Evolutionary conservation across 768 basidiomycete species (phyloP).

Genomic region (Termitomyces sp.): DNA sequence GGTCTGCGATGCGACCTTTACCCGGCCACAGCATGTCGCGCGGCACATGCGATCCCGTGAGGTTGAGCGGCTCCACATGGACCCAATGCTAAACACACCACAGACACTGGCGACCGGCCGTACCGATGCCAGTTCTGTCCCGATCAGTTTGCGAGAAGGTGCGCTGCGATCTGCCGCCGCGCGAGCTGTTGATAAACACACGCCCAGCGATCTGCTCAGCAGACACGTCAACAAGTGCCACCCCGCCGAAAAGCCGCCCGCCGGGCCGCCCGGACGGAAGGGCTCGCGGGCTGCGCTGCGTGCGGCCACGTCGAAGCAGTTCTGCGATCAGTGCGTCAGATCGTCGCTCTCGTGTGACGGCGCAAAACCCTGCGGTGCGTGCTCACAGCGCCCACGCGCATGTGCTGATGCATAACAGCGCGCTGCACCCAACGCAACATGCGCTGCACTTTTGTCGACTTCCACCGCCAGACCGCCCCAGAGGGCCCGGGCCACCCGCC

Average conservation of each 20-base stretch:
- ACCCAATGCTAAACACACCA: conserved; percentile 4
- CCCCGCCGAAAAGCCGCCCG: conserved; percentile 58
- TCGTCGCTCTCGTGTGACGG: conserved; percentile 75
- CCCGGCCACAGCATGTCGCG: conserved; percentile 83
- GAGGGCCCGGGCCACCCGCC: conserved; percentile 72
- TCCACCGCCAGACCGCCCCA: conserved; percentile 78
- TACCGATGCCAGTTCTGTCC: conserved; percentile 86
- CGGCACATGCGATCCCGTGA: conserved; percentile 63
- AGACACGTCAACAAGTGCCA: conserved; percentile 86
- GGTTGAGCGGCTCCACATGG: not conserved
- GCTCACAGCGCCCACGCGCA: no score
- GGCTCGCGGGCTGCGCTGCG: conserved; percentile 54
- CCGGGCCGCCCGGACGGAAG: conserved; percentile 46
- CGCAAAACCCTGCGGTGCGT: conserved; percentile 66
- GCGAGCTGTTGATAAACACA: no score
- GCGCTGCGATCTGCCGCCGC: conserved; percentile 6
- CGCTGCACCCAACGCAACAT: conserved; percentile 70
- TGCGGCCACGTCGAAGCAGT: conserved; percentile 46
- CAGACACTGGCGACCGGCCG: conserved; percentile 85
- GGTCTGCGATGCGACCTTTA: conserved; percentile 82
- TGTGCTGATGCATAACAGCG: no score
- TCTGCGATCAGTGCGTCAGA: conserved; percentile 81
- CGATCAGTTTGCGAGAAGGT: conserved; percentile 87
- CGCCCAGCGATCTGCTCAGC: conserved; percentile 69
- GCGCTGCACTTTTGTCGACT: conserved; percentile 77